Conservation (phyloP, 192 early-diverging fungal genomes). For the Pilobolus umbonatus region DNA sequence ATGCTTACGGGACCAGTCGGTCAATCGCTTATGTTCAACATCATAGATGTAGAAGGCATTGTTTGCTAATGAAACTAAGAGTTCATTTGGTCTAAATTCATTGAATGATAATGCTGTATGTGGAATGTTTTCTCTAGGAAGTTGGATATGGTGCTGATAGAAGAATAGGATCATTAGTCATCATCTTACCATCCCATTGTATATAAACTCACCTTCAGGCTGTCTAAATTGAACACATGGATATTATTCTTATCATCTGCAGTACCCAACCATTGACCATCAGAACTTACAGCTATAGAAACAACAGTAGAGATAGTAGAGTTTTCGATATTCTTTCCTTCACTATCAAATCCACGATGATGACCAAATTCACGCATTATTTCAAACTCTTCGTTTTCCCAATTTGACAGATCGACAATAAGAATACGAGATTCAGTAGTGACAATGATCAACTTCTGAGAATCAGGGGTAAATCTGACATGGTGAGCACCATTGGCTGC, state of each 20-base stretch:
- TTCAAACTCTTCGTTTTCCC: slow-evolving; percentile 50
- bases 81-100: slow-evolving; percentile 42
- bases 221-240: slow-evolving; percentile 70
- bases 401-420: slow-evolving; percentile 70
- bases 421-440: slow-evolving; percentile 71
- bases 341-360: slow-evolving; percentile 52
- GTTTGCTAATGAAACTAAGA: slow-evolving; percentile 56
- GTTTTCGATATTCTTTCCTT: slow-evolving; percentile 22
- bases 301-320: slow-evolving; percentile 52
- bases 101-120: slow-evolving; percentile 68
- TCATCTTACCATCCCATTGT: background rate
- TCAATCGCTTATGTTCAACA: slow-evolving; percentile 56
- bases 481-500: slow-evolving; percentile 53
- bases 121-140: slow-evolving; percentile 56
- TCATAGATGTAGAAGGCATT: slow-evolving; percentile 83
- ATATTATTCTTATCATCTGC: slow-evolving; percentile 72
- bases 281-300: slow-evolving; percentile 68
- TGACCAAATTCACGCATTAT: slow-evolving; percentile 62
- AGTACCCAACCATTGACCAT: slow-evolving; percentile 78
- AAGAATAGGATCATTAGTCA: too few species aligned
- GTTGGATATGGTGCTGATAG: slow-evolving; percentile 63
- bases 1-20: slow-evolving; percentile 79
- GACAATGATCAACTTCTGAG: slow-evolving; percentile 67
- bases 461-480: slow-evolving; percentile 78
- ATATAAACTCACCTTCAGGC: slow-evolving; percentile 50